Conservation (phyloP, 176 grass and related monocot genomes). For the Canna indica region DNA sequence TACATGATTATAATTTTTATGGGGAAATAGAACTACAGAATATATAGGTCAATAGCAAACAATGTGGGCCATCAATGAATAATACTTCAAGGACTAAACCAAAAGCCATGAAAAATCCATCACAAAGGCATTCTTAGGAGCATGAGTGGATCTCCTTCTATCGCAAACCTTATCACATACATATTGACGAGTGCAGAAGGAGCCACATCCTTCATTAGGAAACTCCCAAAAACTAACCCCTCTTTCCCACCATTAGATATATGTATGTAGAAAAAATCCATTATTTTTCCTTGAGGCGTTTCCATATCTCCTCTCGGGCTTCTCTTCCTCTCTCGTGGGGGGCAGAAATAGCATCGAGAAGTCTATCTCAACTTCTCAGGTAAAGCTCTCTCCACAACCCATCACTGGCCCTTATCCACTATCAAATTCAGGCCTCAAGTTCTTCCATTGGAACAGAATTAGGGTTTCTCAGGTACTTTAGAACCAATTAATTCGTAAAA, state of each 20-base stretch:
- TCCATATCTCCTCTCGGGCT: no score
- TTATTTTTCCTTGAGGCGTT: no score
- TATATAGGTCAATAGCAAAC: no score
- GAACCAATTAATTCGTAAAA: background rate
- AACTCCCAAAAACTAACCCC: background rate
- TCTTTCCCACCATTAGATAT: background rate
- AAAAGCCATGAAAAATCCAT: background rate
- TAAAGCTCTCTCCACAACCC: background rate
- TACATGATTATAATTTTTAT: no score
- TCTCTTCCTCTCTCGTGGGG: background rate
- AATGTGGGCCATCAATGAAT: no score
- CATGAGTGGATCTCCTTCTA: background rate
- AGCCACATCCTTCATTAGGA: constrained; percentile 4
- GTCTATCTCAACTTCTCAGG: constrained; percentile 12
- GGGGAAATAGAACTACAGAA: no score
- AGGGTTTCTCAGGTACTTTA: constrained; percentile 2
- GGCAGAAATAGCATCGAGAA: background rate
- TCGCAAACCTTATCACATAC: constrained; percentile 12
- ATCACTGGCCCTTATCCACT: background rate
- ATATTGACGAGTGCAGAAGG: constrained; percentile 3
- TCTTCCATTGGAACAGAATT: background rate
- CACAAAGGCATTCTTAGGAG: background rate
- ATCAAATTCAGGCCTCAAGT: background rate
- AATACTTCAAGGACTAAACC: no score
- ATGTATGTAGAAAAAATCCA: no score